Evolutionary conservation across 129 eudicot genomes (phyloP).

Genomic region (Saposhnikovia divaricata): DNA sequence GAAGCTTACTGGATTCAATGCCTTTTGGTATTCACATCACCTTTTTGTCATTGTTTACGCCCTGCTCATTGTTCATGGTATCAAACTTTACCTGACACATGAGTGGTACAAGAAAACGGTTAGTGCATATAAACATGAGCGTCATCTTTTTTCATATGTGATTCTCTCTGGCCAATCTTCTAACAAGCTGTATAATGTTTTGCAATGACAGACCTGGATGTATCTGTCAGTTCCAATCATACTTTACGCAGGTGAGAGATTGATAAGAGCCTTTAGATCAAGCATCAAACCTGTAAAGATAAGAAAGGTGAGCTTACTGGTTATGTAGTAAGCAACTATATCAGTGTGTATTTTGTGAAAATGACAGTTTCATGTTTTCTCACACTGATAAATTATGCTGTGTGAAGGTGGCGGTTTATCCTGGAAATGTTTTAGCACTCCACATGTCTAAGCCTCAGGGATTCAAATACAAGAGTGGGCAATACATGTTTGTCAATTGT

Average conservation of each 20-base stretch:
- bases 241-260: slow-evolving; percentile 66
- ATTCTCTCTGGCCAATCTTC: background rate
- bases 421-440: slow-evolving; percentile 76
- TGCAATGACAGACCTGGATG: slow-evolving; percentile 71
- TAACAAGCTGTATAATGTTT: background rate
- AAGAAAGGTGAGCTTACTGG: slow-evolving; percentile 43
- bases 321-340: background rate
- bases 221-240: slow-evolving; percentile 59
- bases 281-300: slow-evolving; percentile 63
- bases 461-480: slow-evolving; percentile 79
- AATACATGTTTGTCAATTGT: slow-evolving; percentile 83
- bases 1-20: slow-evolving; percentile 74
- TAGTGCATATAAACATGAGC: slow-evolving; percentile 13
- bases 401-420: slow-evolving; percentile 71
- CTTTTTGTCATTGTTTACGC: slow-evolving; percentile 67
- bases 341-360: background rate
- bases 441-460: slow-evolving; percentile 80
- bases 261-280: slow-evolving; percentile 58
- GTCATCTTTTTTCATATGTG: background rate
- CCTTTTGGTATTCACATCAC: slow-evolving; percentile 94
- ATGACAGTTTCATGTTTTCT: background rate
- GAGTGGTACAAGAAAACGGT: slow-evolving; percentile 75
- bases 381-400: background rate
- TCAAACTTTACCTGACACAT: slow-evolving; percentile 66
- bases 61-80: slow-evolving; percentile 60